A percentile compares a stretch with the other conserved stretches of the same genome.
phyloP scores from a whole-genome alignment of 2,329 filamentous ascomycete species.

The Zelopaecilomyces penicillatus region DNA sequence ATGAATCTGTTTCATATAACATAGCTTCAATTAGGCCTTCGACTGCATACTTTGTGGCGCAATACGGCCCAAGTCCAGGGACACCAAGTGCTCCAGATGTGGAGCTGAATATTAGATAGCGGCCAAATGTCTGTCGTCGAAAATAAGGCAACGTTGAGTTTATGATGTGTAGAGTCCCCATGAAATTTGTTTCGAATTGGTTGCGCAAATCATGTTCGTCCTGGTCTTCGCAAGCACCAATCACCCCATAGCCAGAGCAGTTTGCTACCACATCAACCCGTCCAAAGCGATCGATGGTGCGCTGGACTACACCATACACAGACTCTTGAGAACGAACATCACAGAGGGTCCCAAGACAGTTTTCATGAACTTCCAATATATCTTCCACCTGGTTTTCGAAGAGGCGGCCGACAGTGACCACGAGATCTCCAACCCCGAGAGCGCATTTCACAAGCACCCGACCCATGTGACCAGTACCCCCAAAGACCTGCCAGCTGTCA shows the following conservation, averaged over 20 bases:
- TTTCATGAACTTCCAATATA: slow-evolving; percentile 63
- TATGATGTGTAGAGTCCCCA: slow-evolving; percentile 89
- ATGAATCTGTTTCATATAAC: slow-evolving; percentile 86
- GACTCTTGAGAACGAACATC: slow-evolving; percentile 80
- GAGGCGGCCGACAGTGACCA: slow-evolving; percentile 76
- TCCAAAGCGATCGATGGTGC: slow-evolving; percentile 65
- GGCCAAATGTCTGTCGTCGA: slow-evolving; percentile 62
- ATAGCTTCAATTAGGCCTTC: slow-evolving; percentile 94
- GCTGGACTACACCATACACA: slow-evolving; percentile 62
- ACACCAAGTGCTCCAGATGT: slow-evolving; percentile 89
- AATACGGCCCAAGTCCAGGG: slow-evolving; percentile 86
- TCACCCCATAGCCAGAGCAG: slow-evolving; percentile 91
- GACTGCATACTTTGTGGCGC: slow-evolving; percentile 93
- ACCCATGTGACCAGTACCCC: slow-evolving; percentile 95
- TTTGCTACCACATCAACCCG: slow-evolving; percentile 85
- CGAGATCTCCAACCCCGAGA: slow-evolving; percentile 71
- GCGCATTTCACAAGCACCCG: slow-evolving; percentile 79
- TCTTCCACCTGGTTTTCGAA: slow-evolving; percentile 65
- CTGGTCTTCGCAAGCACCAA: slow-evolving; percentile 93
- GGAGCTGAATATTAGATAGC: slow-evolving; percentile 91
- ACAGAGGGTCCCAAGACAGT: slow-evolving; percentile 75
- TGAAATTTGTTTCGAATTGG: slow-evolving; percentile 97
- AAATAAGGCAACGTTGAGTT: slow-evolving; percentile 85
- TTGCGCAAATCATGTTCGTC: slow-evolving; percentile 90
- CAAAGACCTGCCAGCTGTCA: slow-evolving; percentile 61